phyloP scores from a whole-genome alignment of 2,329 filamentous ascomycete genomes.

The Colletotrichum sansevieriae region DNA sequence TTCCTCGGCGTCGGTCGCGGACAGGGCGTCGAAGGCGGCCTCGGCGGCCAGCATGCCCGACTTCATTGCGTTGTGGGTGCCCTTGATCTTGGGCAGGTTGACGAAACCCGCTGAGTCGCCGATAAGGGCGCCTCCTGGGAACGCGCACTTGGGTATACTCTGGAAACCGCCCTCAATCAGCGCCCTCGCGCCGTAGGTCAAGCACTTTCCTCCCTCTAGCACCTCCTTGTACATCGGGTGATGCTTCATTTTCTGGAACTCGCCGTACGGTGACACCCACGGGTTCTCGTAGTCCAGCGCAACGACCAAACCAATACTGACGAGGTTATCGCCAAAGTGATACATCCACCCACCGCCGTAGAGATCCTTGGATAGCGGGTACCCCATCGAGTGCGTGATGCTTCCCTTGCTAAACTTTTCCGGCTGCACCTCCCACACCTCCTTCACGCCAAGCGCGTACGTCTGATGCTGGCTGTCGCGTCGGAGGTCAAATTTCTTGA shows the following conservation, averaged over 20 bases:
- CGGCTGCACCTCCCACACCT: constrained; percentile 96
- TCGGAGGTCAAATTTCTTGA: constrained; percentile 92
- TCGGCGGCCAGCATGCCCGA: constrained; percentile 97
- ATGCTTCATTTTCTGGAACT: constrained; percentile 99
- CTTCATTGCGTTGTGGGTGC: constrained; percentile 97
- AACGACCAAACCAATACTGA: constrained; percentile 90
- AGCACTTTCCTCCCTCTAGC: constrained; percentile 96
- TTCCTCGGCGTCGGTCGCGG: constrained; percentile 54
- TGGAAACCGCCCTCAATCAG: constrained; percentile 97
- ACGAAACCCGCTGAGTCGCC: constrained; percentile 97
- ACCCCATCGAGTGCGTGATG: constrained; percentile 91
- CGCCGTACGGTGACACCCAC: constrained; percentile 93
- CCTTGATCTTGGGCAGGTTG: constrained; percentile 98
- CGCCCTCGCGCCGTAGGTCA: constrained; percentile 93
- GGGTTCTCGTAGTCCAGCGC: constrained; percentile 97
- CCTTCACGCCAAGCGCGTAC: constrained; percentile 93
- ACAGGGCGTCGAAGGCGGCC: constrained; percentile 84
- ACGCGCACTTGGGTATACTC: constrained; percentile 96
- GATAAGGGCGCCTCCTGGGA: constrained; percentile 94
- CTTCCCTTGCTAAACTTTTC: constrained; percentile 92
- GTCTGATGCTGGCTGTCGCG: constrained; percentile 93
- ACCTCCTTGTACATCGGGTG: constrained; percentile 90
- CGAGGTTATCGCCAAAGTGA: constrained; percentile 97
- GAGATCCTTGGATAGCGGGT: constrained; percentile 87
- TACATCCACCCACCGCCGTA: constrained; percentile 99